Base-by-base conservation (phyloP, 768 basidiomycete species). In the Tylopilus vinaceipallidus region DNA sequence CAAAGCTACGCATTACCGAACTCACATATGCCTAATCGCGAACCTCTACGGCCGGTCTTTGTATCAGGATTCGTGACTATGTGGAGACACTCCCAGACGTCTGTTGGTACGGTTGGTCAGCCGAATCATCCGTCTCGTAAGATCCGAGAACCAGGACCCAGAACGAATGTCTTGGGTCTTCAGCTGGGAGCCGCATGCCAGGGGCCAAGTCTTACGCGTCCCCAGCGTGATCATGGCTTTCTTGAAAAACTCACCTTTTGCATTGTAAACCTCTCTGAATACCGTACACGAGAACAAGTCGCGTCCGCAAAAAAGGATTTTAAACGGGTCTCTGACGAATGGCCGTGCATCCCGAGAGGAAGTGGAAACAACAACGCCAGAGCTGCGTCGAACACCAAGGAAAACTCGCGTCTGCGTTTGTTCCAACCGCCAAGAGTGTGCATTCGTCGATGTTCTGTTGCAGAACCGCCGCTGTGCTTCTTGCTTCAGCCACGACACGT, bases 251-350 rank as follows among this genome's bases (percentile, higher is more conserved):
- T 56, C 47, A 88, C 92, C 91, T 68, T 64, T 64, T 6, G 87
- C 85, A 14, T 69, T 60, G 48, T 86, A 70, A 2, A 95, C 66
- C 47, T 84, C 75, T 44, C 78, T 68, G 42, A 97, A 76, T 3
- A 91, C 82, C 7, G 72, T 68, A 61, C 86, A 87, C 2, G 93
- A 95, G 67, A 95, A 95, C 59, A 84, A 80, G 64, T 95, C 93
- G 16, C 91, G 86, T 43, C 94, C 94, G 63, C 91, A 80, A 66
- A 91, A 95, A 6, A 97, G 75, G 35, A 97, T 79, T n/a, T 82
- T 78, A 63, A 91, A 86, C 5, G 73, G 72, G 19, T 71, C 63
- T 34, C 47, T 56, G 38, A 41, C 43, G 17, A 42, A 23, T 9
- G 45, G 20, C 19, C 26, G 48, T n/a, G 5, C 26, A 38, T 36